Base-by-base conservation (phyloP, 2,329 filamentous ascomycete species). In the Microsporum ferrugineum region DNA sequence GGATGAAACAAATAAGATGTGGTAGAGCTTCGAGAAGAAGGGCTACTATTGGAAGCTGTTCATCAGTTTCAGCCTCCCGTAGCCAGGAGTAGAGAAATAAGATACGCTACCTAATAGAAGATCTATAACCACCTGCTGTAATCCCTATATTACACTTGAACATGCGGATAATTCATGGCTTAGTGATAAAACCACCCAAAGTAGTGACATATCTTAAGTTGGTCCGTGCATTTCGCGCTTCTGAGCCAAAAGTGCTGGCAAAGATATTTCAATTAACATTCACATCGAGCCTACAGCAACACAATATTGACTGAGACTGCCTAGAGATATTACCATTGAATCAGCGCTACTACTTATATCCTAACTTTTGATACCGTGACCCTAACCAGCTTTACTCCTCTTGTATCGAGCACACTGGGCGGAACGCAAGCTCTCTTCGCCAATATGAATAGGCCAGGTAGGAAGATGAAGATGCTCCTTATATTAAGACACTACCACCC, bases 371-470 rank as follows among this genome's bases (percentile, higher is more conserved):
- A 5, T 5, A 34, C 27, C 14, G 49, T 6, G 31, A 23, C 10
- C 23, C 45, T 12, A 29, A 49, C 45, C 45, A 17, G 0, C 45
- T 4, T 27, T 14, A 12, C 27, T 49, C 45, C 27, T 27, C 43
- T 7, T 14, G 31, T 12, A 7, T 23, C 17, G 17, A 12, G 27
- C 23, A 33, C 45, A 14, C 23, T 12, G 3, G 1, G 45, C 3
- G 10, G 45, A 27, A 49, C 23, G 14, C 23, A 23, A 55, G 49
- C 49, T 58, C 41, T 23, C 33, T 58, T 59, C 63, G 71, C 65
- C 67, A 57, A 17, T 10, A 80, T 80, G 77, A 79, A 80, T 73
- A 73, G 75, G 69, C 74, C 75, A 78, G 78, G 77, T 80, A 68
- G 64, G 77, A 43, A 65, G 77, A 59, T 55, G 14, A 43, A 65